Base-by-base conservation (phyloP, 352 stramenopile species). In the Phytophthora crassamura region DNA sequence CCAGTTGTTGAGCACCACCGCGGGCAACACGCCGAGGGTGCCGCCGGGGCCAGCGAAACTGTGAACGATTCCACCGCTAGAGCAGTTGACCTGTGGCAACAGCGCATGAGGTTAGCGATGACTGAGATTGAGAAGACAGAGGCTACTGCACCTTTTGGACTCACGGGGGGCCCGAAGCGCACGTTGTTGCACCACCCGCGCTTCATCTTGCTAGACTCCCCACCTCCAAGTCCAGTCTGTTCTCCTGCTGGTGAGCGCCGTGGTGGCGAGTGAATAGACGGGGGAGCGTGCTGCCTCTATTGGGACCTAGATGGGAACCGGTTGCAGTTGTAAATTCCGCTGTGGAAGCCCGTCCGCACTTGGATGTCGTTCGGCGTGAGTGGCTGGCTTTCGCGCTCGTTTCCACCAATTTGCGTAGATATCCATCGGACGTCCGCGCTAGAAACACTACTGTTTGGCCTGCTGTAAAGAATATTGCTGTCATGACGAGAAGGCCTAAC, bases 401-500 rank as follows among this genome's bases (percentile, higher is more conserved):
- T 81, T 5, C 22, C 22, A 25, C 22, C 22, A 53, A 14, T 52
- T 81, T 52, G 16, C 41, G 18, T 7, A 65, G 52, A 63, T 83
- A 78, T 49, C 7, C 58, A 34, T 42, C 70, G 73, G 48, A 80
- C 65, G 36, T 81, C 59, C 49, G 56, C 30, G 41, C n/a, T n/a
- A n/a, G n/a, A n/a, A n/a, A n/a, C n/a, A n/a, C 64, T 52, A 74
- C 50, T 6, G 59, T 78, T 53, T 60, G 66, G 46, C 64, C 78
- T 25, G 51, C 64, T 12, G 72, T 88, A 77, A 77, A 94, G 73
- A 80, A 94, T 64, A 77, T 80, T 39, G 74, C 63, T 59, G 67
- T 91, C 82, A 90, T 90, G 69, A 90, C 63, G 49, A 98, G 45
- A 14, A 98, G 69, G 0, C 91, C 91, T 16, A 90, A 81, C 16